Conservation (phyloP, 192 early-diverging fungal genomes). For the Backusella australiensis region DNA sequence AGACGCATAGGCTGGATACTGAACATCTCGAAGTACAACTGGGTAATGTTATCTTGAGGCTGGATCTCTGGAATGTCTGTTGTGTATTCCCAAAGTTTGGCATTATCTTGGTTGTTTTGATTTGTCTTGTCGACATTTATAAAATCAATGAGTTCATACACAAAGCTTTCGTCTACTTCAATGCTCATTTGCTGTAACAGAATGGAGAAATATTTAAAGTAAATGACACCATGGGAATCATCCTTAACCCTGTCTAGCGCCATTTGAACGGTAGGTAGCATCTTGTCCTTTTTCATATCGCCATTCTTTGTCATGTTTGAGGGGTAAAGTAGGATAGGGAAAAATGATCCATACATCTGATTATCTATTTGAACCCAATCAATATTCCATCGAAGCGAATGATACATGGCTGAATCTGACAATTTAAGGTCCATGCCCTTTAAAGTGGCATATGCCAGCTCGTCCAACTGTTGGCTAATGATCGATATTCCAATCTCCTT, state of each 20-base stretch:
- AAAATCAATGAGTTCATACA: slow-evolving; percentile 85
- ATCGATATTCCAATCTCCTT: slow-evolving; percentile 92
- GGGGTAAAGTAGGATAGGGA: slow-evolving; percentile 94
- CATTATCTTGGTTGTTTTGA: slow-evolving; percentile 17
- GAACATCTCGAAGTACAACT: slow-evolving; percentile 93
- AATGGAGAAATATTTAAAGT: slow-evolving; percentile 92
- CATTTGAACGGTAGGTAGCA: slow-evolving; percentile 61
- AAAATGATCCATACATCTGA: slow-evolving; percentile 83
- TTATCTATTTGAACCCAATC: slow-evolving; percentile 98
- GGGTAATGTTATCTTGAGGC: slow-evolving; percentile 61
- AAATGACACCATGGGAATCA: slow-evolving; percentile 91
- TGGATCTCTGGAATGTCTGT: slow-evolving; percentile 72
- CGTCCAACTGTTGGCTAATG: slow-evolving; percentile 75
- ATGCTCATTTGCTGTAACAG: slow-evolving; percentile 92
- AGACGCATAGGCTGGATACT: slow-evolving; percentile 93
- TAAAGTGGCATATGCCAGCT: slow-evolving; percentile 84
- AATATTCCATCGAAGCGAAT: slow-evolving; percentile 71
- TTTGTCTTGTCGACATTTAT: slow-evolving; percentile 71
- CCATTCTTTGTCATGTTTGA: slow-evolving; percentile 77
- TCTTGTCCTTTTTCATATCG: slow-evolving; percentile 44
- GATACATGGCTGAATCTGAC: slow-evolving; percentile 80
- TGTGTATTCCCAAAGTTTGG: slow-evolving; percentile 47
- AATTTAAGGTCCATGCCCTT: slow-evolving; percentile 74
- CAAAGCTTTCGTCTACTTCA: slow-evolving; percentile 92
- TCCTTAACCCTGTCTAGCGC: slow-evolving; percentile 89